Evolutionary conservation across 2,329 filamentous ascomycete species (phyloP), one percentile per base, ranked within the genome.

Genomic region (Xylaria sp.): DNA sequence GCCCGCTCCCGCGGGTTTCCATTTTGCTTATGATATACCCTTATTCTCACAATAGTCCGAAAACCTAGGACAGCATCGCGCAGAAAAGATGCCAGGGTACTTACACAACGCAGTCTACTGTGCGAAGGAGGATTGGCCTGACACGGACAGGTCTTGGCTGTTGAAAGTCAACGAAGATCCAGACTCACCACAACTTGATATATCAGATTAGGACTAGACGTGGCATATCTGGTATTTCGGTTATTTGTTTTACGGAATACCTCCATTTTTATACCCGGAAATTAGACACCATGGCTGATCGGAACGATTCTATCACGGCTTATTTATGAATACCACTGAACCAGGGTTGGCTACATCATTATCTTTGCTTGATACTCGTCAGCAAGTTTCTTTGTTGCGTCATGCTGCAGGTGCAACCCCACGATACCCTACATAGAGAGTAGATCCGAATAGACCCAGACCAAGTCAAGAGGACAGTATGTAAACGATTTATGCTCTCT

Each of bases 391-490:
- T 45, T n/a, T 19, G n/a, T 55, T 25, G n/a, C 12, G 4, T 50
- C 35, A 4, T 38, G 28, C 25, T 46, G 31, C 31, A 33, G 11
- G 40, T 42, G 7, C 45, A 31, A 55, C 47, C 37, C 23, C 57
- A 50, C n/a, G 4, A 9, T 4, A 8, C 14, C 7, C 9, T 23
- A 15, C 3, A 31, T 43, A 55, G 52, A 55, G 33, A 47, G 57
- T 62, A 54, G 60, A 58, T 40, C 38, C 11, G 25, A 33, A 55
- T 55, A 63, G 56, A 63, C 21, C 31, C 23, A 21, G 2, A 8
- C 21, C 6, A 49, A 17, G 11, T 28, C 43, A 59, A 62, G 59
- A 55, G 49, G 33, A 54, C 23, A 59, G 50, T 53, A 42, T n/a
- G 12, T 45, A 37, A 12, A 59, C 35, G 23, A 38, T 19, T 19